phyloP scores from a whole-genome alignment of 805 yeast species.

The Starmerella apis region DNA sequence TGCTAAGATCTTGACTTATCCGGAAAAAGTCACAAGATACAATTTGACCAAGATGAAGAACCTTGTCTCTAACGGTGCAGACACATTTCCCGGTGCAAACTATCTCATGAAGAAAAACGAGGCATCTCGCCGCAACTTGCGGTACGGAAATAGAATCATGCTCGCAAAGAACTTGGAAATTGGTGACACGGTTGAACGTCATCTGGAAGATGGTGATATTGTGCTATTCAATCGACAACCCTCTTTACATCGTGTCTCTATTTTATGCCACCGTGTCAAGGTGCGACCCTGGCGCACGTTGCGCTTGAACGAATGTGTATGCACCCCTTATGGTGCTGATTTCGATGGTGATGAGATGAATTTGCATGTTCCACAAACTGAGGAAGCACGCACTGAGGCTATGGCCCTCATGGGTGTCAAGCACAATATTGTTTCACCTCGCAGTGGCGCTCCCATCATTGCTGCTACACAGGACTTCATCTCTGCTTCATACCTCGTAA shows the following conservation, averaged over 20 bases:
- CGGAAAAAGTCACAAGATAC: conserved; percentile 86
- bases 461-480: conserved; percentile 99
- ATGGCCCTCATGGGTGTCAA: conserved; percentile 96
- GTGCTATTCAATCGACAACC: conserved; percentile 97
- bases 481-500: conserved; percentile 86
- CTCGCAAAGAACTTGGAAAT: conserved; percentile 64
- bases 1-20: conserved; percentile 90
- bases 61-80: conserved; percentile 74
- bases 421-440: conserved; percentile 86
- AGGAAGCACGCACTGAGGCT: conserved; percentile 98
- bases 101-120: conserved; percentile 76
- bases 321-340: conserved; percentile 98
- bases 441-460: conserved; percentile 97
- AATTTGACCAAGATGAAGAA: conserved; percentile 67
- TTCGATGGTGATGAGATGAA: conserved; percentile 99
- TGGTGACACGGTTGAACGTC: conserved; percentile 95
- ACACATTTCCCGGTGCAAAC: conserved; percentile 91
- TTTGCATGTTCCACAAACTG: conserved; percentile 96
- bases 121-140: conserved; percentile 57
- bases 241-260: conserved; percentile 86
- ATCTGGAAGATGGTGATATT: conserved; percentile 91
- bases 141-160: conserved; percentile 75
- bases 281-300: conserved; percentile 97
- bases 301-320: conserved; percentile 94
- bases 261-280: conserved; percentile 89